Evolutionary conservation across 495 filamentous ascomycete genomes (phyloP), one percentile per base, ranked within the genome.

Genomic region (Xylaria intraflava): DNA sequence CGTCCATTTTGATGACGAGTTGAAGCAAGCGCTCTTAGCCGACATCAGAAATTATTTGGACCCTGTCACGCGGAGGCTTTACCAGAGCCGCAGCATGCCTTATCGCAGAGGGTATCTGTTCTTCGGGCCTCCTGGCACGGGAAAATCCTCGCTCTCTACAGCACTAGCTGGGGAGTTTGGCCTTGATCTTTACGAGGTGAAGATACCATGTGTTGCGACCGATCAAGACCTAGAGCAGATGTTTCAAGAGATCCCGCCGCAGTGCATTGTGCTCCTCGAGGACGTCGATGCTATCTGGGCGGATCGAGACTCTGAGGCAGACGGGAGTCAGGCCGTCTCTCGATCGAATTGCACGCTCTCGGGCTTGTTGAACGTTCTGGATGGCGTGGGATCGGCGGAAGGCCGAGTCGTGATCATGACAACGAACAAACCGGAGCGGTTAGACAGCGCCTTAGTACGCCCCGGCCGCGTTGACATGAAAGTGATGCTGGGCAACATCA

Each of bases 41-140:
- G 89, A 96, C 62, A 85, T 93, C 58, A 82, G 82, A 53, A 87
- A 90, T 55, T 95, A 92, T 59, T 73, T 95, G 6, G 83, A 90
- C 53, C 83, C 84, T 0, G 69, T 76, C 9, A 89, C 84, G 7
- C 75, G 80, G 36, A 71, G 76, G 41, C 88, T 85, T 75, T 93
- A 92, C 64, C 77, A 81, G 23, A 66, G 74, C n/a, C 78, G 82
- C 27, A 82, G 82, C 22, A 80, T 87, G 56, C 83, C 83, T 0
- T 87, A 87, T 59, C 75, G 82, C 2, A 69, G 82, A 47, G 83
- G 82, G 3, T 82, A 82, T 54, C 67, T 87, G 0, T 76, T 88
- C 31, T 74, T 82, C 54, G 84, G 84, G 0, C 82, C 83, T 0
- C 84, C 84, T 3, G 84, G 84, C 5, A 85, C 83, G 0, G 84